Evolutionary conservation across 2,329 filamentous ascomycete species (phyloP), one percentile per base, ranked within the genome.

Genomic region (Xylaria multiplex): DNA sequence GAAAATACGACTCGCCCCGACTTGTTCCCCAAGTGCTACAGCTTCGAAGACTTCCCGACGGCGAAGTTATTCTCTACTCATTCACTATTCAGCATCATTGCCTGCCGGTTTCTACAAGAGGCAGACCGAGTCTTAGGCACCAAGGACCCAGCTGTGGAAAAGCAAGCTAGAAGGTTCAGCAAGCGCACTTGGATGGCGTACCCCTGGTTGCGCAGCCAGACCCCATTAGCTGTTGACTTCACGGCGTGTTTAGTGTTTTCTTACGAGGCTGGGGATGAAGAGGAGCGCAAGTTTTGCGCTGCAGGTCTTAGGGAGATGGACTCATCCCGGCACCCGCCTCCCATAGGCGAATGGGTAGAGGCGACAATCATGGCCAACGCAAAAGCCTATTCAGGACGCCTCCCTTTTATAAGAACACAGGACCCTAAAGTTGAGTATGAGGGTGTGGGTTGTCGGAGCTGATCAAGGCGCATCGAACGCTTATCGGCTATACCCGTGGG

Each of bases 321-420:
- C 56, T 71, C 69, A 49, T 75, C 69, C 35, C 70, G 71, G 27
- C 69, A 71, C 32, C 73, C 72, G 19, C 71, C 73, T 19, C 72
- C 73, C 0, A 70, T 75, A 48, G 73, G 73, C 11, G 60, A 62
- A 46, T 75, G 74, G 72, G 64, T 69, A 40, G 73, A 75, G 8
- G 68, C 64, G 22, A 74, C 73, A 3, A 73, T 75, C 13, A 73
- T 73, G 72, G 73, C 73, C 30, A 75, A 75, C 24, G 71, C 71
- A 3, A 74, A 73, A 61, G 74, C 69, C 13, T 75, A 74, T 46
- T 72, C 72, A 1, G 73, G 73, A n/a, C 72, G 74, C 8, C 57
- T 72, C 8, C 72, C 69, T 8, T 75, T 75, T 48, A 65, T 75
- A 1, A 75, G 70, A 54, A 73, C 69, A 13, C 72, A 71, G 27